These are phyloP conservation scores for Boletellus ananas DNA, from an alignment of 768 basidiomycete species.

Conservation along the genomic window DNA sequence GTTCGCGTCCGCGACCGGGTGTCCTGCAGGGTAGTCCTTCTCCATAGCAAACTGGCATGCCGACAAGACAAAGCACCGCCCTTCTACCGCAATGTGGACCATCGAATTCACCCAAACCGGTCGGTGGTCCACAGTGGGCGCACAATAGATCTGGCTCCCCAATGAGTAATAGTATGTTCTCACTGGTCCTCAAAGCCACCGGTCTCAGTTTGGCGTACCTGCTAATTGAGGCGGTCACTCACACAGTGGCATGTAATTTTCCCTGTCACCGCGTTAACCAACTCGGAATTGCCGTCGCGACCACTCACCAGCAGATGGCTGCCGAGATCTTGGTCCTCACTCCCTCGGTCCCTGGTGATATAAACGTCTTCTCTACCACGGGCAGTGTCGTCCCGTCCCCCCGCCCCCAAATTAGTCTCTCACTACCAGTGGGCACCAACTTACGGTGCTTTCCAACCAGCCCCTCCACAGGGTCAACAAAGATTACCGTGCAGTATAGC, in stretches of 20 bases:
- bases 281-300: not conserved
- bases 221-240: slow-evolving; percentile 16
- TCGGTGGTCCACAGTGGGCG: slow-evolving; percentile 61
- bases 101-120: slow-evolving; percentile 55
- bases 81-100: slow-evolving; percentile 63
- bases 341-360: slow-evolving; percentile 12
- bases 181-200: slow-evolving; percentile 33
- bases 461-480: slow-evolving; percentile 50
- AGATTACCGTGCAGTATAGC: slow-evolving; percentile 57
- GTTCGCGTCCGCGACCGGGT: slow-evolving; percentile 39
- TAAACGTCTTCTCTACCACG: slow-evolving; percentile 42
- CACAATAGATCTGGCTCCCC: slow-evolving; percentile 60
- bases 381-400: slow-evolving; percentile 55
- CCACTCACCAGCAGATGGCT: slow-evolving; percentile 53
- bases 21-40: slow-evolving; percentile 48
- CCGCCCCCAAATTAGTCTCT: slow-evolving; percentile 60
- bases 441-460: slow-evolving; percentile 62
- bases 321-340: slow-evolving; percentile 49
- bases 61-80: slow-evolving; percentile 64
- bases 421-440: slow-evolving; percentile 57
- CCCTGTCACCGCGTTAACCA: slow-evolving; percentile 40
- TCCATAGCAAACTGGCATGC: slow-evolving; percentile 58
- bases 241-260: slow-evolving; percentile 68
- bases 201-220: not conserved
- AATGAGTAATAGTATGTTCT: slow-evolving; percentile 56